Evolutionary conservation across 768 basidiomycete species (phyloP).

Genomic region (Candolleomyces aberdarensis): DNA sequence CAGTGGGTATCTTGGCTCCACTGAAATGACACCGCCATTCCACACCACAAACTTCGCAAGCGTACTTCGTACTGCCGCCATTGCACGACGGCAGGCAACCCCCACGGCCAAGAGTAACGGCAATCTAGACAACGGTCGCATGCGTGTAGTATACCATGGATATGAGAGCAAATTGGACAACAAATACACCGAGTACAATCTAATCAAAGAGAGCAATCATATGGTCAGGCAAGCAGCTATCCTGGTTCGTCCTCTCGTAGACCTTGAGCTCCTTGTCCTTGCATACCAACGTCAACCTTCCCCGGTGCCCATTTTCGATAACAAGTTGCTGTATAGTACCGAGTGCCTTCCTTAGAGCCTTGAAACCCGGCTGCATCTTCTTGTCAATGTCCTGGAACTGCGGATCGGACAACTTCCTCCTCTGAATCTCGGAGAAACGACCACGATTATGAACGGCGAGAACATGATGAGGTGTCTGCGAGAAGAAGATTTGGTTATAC

Average conservation of each 20-base stretch:
- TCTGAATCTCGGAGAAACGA: constrained; percentile 46
- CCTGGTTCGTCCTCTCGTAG: constrained; percentile 42
- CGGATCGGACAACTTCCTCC: constrained; percentile 38
- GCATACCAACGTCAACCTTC: constrained; percentile 55
- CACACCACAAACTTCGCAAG: too few species aligned
- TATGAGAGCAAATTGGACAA: background rate
- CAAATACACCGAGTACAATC: background rate
- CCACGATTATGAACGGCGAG: constrained; percentile 58
- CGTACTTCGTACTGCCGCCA: too few species aligned
- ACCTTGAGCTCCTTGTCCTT: constrained; percentile 42
- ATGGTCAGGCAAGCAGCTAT: constrained; percentile 44
- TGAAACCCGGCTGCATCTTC: constrained; percentile 31
- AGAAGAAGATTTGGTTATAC: constrained; percentile 67
- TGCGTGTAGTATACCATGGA: background rate
- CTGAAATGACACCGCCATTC: too few species aligned
- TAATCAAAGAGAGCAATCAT: constrained; percentile 24
- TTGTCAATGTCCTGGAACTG: constrained; percentile 31
- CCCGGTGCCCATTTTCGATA: constrained; percentile 48
- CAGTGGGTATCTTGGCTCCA: too few species aligned
- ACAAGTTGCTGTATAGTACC: constrained; percentile 46
- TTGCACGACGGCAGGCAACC: too few species aligned
- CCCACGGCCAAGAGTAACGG: too few species aligned
- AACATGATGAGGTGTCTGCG: constrained; percentile 61
- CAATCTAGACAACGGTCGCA: too few species aligned
- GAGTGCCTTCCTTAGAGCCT: constrained; percentile 37